phyloP scores from a whole-genome alignment of 2,329 filamentous ascomycete genomes.

The Teratosphaeria zuluensis region DNA sequence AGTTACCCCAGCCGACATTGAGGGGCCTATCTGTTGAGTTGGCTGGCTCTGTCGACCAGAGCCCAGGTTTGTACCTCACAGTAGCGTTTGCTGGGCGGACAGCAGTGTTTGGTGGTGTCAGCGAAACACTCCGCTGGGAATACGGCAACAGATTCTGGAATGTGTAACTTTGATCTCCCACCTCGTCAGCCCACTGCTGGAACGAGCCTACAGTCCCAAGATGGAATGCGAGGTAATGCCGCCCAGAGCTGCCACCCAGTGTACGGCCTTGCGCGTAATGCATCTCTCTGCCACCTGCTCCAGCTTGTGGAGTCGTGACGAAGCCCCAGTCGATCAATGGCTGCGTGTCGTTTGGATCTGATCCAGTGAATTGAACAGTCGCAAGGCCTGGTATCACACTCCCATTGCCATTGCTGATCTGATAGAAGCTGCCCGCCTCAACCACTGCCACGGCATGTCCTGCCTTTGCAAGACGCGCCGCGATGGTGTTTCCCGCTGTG shows the following conservation, averaged over 20 bases:
- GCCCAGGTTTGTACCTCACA: conserved; percentile 11
- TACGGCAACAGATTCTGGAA: conserved; percentile 19
- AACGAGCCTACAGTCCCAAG: conserved; percentile 23
- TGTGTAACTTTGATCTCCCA: conserved; percentile 24
- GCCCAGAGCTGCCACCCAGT: conserved; percentile 20
- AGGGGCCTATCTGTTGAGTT: conserved; percentile 17
- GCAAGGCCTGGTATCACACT: conserved; percentile 1
- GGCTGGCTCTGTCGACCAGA: background rate
- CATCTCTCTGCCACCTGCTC: conserved; percentile 6
- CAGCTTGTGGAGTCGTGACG: conserved; percentile 19
- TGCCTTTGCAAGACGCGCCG: conserved; percentile 12
- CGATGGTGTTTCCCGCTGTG: conserved; percentile 10
- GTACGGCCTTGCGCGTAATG: conserved; percentile 23
- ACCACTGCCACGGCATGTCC: conserved; percentile 13
- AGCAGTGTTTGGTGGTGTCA: conserved; percentile 14
- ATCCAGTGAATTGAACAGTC: background rate
- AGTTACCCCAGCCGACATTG: conserved; percentile 11
- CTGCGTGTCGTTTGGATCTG: conserved; percentile 8
- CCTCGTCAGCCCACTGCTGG: conserved; percentile 28
- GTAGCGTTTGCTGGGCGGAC: conserved; percentile 16
- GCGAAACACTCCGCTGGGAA: conserved; percentile 12
- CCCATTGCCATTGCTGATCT: conserved; percentile 12
- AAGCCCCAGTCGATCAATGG: conserved; percentile 22
- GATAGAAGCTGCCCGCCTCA: conserved; percentile 17
- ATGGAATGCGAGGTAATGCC: conserved; percentile 20